phyloP scores from a whole-genome alignment of 1,139 yeast genomes.

The Candida sp. region DNA sequence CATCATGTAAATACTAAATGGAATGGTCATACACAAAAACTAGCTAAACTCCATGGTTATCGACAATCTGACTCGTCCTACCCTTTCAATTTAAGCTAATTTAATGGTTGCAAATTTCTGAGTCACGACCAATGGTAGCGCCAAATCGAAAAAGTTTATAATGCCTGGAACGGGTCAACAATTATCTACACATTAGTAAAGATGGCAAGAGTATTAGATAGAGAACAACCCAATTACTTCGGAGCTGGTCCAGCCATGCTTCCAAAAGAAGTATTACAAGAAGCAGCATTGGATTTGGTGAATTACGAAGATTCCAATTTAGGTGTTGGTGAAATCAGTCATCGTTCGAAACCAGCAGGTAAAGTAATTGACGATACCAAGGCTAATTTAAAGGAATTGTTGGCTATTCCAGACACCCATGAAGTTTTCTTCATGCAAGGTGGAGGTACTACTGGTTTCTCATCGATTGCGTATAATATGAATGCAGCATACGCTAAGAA shows the following conservation, averaged over 20 bases:
- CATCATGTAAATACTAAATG: too few species aligned
- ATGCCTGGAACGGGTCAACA: not conserved
- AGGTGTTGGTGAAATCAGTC: conserved; percentile 95
- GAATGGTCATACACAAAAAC: too few species aligned
- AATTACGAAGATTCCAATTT: conserved; percentile 66
- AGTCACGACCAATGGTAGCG: not conserved
- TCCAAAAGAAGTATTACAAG: conserved; percentile 78
- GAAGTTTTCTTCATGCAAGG: conserved; percentile 96
- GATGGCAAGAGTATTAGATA: conserved; percentile 30
- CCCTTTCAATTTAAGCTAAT: not conserved
- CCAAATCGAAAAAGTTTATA: not conserved
- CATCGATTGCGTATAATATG: conserved; percentile 81
- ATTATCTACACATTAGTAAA: not conserved
- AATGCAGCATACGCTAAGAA: conserved; percentile 69
- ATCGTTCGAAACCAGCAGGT: conserved; percentile 82
- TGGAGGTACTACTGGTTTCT: conserved; percentile 96
- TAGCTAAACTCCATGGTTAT: too few species aligned
- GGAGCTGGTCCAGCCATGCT: conserved; percentile 98
- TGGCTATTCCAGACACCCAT: conserved; percentile 84
- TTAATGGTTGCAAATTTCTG: not conserved
- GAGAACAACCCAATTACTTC: conserved; percentile 79
- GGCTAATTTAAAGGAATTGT: conserved; percentile 55
- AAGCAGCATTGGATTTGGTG: conserved; percentile 82
- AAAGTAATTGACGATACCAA: conserved; percentile 77
- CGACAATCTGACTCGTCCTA: too few species aligned